Conservation (phyloP, 805 yeast genomes). For the Maudiozyma serrabonitensis region DNA sequence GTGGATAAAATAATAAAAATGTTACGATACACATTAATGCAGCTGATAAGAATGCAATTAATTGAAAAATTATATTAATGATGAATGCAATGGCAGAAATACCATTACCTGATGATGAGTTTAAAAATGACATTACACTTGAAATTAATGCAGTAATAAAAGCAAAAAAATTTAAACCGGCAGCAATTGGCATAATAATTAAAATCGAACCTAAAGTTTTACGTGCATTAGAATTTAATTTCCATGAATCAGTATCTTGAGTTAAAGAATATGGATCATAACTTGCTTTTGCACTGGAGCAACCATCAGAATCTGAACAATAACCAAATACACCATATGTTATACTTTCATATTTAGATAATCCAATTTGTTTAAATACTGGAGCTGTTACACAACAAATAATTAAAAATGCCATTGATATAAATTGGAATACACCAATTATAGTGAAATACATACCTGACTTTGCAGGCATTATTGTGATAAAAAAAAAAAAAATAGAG, state of each 20-base stretch:
- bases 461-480: not conserved
- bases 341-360: slow-evolving; percentile 39
- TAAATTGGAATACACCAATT: slow-evolving; percentile 38
- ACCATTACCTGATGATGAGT: slow-evolving; percentile 3
- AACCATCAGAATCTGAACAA: slow-evolving; percentile 34
- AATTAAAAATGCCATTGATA: slow-evolving; percentile 53
- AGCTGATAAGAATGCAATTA: slow-evolving; percentile 45
- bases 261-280: slow-evolving; percentile 31
- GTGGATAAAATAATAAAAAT: slow-evolving; percentile 53
- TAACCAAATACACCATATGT: slow-evolving; percentile 62
- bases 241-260: slow-evolving; percentile 37
- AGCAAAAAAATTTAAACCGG: slow-evolving; percentile 43
- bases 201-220: slow-evolving; percentile 44
- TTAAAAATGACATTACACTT: slow-evolving; percentile 22
- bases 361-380: slow-evolving; percentile 36
- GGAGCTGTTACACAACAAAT: slow-evolving; percentile 58
- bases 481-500: not conserved
- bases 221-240: slow-evolving; percentile 37
- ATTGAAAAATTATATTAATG: slow-evolving; percentile 36
- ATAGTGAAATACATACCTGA: slow-evolving; percentile 24
- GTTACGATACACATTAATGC: slow-evolving; percentile 46
- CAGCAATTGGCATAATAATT: slow-evolving; percentile 57
- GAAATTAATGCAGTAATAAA: slow-evolving; percentile 14
- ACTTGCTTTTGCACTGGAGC: slow-evolving; percentile 39
- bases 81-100: slow-evolving; percentile 28